Evolutionary conservation across 257 asterid species (phyloP).

Genomic region (Solanum habrochaites): DNA sequence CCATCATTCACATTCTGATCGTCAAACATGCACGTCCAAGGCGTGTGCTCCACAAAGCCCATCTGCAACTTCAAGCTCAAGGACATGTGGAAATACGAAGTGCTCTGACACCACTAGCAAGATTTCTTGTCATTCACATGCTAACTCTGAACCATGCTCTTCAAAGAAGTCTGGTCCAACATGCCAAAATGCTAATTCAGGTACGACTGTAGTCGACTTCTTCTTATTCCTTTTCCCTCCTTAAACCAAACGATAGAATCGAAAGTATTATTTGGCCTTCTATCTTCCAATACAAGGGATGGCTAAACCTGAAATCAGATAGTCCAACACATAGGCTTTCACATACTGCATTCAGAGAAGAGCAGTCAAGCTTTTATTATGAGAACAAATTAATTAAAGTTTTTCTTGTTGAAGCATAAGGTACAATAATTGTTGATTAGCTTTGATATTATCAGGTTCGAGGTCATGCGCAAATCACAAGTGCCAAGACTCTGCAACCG

Average conservation of each 20-base stretch:
- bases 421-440: neutral
- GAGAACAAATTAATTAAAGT: neutral
- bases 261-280: neutral
- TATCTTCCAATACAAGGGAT: neutral
- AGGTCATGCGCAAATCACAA: constrained; percentile 3
- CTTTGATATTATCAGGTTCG: neutral
- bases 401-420: neutral
- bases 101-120: neutral
- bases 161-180: neutral
- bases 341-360: neutral
- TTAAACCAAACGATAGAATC: neutral
- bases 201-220: neutral
- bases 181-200: neutral
- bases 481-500: neutral
- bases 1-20: neutral
- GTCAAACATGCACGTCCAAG: neutral
- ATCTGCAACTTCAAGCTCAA: neutral
- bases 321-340: neutral
- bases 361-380: neutral
- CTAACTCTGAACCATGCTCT: neutral
- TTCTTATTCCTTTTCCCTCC: neutral
- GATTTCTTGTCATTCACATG: neutral
- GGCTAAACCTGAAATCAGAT: neutral
- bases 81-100: neutral
- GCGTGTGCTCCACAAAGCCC: neutral